Percentiles rank a stretch among this genome's conserved stretches.
Evolutionary conservation across 2,329 filamentous ascomycete species (phyloP).

Genomic region (Botryotinia convoluta): DNA sequence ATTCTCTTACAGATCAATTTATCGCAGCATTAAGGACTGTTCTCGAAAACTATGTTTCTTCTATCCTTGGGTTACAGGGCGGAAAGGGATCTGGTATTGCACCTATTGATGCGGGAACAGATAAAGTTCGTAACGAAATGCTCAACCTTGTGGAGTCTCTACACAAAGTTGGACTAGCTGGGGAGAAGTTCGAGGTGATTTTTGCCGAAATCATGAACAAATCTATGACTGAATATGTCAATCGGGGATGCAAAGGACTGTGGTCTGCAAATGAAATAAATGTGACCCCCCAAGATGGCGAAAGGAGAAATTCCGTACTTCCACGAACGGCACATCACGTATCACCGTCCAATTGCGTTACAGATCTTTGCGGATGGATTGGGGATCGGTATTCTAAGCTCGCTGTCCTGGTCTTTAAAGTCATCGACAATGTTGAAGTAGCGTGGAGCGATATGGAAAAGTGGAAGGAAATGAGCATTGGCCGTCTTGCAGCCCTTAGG

Average conservation of each 20-base stretch:
- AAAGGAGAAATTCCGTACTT: constrained; percentile 31
- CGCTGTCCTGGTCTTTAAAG: constrained; percentile 57
- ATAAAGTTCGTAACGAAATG: constrained; percentile 50
- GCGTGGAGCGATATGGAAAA: constrained; percentile 58
- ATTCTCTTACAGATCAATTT: constrained; percentile 56
- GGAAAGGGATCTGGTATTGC: neutral
- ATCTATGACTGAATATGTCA: constrained; percentile 62
- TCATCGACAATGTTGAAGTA: constrained; percentile 39
- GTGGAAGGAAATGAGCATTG: constrained; percentile 69
- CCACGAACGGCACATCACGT: constrained; percentile 38
- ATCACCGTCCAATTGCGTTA: constrained; percentile 53
- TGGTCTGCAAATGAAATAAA: constrained; percentile 45
- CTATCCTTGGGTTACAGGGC: constrained; percentile 43
- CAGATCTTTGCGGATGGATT: constrained; percentile 63
- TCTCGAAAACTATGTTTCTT: constrained; percentile 51
- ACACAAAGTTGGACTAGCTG: constrained; percentile 63
- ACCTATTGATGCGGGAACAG: constrained; percentile 26
- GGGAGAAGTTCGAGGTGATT: constrained; percentile 65
- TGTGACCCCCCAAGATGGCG: constrained; percentile 1
- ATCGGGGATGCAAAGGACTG: constrained; percentile 58
- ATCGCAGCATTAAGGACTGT: constrained; percentile 54
- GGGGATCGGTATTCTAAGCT: constrained; percentile 64
- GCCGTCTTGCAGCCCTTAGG: constrained; percentile 64
- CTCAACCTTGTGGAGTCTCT: constrained; percentile 57
- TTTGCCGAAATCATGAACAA: constrained; percentile 70